Evolutionary conservation across 2,329 filamentous ascomycete genomes (phyloP).

Genomic region (Colletotrichum aenigma): DNA sequence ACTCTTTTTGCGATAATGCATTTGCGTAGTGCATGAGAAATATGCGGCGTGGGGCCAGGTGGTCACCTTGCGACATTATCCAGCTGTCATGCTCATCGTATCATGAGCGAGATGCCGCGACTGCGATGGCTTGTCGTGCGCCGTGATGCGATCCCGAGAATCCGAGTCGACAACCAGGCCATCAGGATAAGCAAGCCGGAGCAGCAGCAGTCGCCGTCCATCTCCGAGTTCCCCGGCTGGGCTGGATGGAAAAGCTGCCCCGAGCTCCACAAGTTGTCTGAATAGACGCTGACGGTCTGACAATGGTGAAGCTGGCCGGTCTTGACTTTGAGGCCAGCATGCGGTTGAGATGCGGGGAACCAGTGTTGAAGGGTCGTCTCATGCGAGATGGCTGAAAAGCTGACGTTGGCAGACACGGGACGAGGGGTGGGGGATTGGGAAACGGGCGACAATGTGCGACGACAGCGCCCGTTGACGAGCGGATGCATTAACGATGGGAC

Average conservation of each 20-base stretch:
- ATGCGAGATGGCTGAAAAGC: conserved; percentile 1
- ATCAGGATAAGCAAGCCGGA: neutral
- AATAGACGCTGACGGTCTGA: neutral
- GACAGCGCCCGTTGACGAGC: neutral
- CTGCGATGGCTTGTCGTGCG: neutral
- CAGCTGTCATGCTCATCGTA: neutral
- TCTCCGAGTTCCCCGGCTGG: neutral
- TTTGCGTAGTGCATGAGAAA: conserved; percentile 12
- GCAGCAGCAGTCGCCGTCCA: neutral
- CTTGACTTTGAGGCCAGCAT: conserved; percentile 8
- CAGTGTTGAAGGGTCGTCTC: neutral
- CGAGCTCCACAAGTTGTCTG: neutral
- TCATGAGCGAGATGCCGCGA: neutral
- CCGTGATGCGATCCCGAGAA: neutral
- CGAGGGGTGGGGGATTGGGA: neutral
- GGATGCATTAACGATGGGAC: neutral
- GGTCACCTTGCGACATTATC: neutral
- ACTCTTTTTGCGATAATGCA: conserved; percentile 7
- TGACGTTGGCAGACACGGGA: conserved; percentile 10
- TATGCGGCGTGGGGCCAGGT: conserved; percentile 11
- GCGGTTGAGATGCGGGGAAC: conserved; percentile 8
- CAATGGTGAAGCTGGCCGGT: neutral
- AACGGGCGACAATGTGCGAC: neutral
- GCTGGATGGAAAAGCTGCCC: neutral
- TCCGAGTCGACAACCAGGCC: neutral